Evolutionary conservation across 2,329 filamentous ascomycete genomes (phyloP).

Genomic region (Ophiostoma tasmaniense): DNA sequence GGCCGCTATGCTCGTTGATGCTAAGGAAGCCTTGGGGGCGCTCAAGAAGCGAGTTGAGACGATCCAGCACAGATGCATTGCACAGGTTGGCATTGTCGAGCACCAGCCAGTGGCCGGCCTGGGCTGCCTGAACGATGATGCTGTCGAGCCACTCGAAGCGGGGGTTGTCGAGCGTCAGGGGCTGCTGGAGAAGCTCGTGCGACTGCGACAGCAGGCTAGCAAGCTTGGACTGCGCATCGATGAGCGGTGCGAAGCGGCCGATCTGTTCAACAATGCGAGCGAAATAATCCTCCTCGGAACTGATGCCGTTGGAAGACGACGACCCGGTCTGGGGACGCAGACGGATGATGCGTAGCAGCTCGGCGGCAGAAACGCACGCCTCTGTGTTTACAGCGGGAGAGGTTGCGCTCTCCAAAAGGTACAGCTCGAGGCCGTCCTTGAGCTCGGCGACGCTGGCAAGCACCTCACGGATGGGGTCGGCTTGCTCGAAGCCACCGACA

Average conservation of each 20-base stretch:
- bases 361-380: conserved; percentile 34
- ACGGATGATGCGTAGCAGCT: conserved; percentile 44
- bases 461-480: conserved; percentile 68
- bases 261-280: conserved; percentile 32
- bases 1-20: conserved; percentile 85
- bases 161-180: conserved; percentile 57
- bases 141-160: conserved; percentile 96
- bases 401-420: conserved; percentile 34
- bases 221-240: conserved; percentile 39
- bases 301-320: neutral
- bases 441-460: conserved; percentile 36
- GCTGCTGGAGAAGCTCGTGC: conserved; percentile 41
- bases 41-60: conserved; percentile 89
- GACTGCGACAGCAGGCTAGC: conserved; percentile 40
- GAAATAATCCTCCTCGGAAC: conserved; percentile 33
- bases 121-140: conserved; percentile 76
- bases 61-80: conserved; percentile 86
- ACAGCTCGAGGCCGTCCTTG: conserved; percentile 36
- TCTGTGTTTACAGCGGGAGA: conserved; percentile 33
- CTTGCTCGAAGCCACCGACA: conserved; percentile 92
- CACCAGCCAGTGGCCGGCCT: conserved; percentile 83
- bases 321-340: neutral
- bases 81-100: conserved; percentile 97
- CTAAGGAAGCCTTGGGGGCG: conserved; percentile 71
- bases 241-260: conserved; percentile 32